Percentiles rank a stretch among this genome's conserved stretches.
Evolutionary conservation across 2,329 filamentous ascomycete genomes (phyloP).

Genomic region (Stagonosporopsis rhizophila): DNA sequence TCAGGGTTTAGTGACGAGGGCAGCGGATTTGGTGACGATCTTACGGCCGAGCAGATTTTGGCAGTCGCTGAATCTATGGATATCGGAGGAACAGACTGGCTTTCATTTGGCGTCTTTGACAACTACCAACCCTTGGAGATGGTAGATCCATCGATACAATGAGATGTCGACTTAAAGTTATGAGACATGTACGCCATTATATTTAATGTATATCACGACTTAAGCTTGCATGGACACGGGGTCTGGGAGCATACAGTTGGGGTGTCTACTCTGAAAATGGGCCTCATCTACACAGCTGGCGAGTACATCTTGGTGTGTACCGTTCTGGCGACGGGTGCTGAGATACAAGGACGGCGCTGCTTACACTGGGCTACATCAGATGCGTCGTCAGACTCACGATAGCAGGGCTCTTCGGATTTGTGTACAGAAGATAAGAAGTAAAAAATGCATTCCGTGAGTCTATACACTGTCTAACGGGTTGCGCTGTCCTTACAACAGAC

Average conservation of each 20-base stretch:
- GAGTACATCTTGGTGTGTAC: too few relatives aligned
- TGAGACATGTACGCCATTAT: not conserved
- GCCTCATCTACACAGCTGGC: not conserved
- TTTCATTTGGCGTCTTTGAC: slow-evolving; percentile 56
- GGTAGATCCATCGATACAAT: slow-evolving; percentile 23
- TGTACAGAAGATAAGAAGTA: too few relatives aligned
- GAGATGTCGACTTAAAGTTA: not conserved
- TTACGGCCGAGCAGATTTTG: slow-evolving; percentile 57
- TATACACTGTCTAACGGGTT: not conserved
- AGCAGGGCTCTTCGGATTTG: not conserved
- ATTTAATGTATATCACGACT: not conserved
- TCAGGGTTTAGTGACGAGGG: slow-evolving; percentile 31
- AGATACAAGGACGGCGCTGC: too few relatives aligned
- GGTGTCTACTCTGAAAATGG: too few relatives aligned
- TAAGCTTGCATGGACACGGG: not conserved
- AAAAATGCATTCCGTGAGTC: not conserved
- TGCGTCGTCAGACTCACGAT: not conserved
- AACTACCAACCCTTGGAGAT: slow-evolving; percentile 37
- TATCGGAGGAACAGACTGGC: slow-evolving; percentile 54
- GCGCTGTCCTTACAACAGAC: not conserved
- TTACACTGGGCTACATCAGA: too few relatives aligned
- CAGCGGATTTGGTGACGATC: slow-evolving; percentile 44
- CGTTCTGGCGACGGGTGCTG: too few relatives aligned
- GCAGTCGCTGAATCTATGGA: slow-evolving; percentile 59
- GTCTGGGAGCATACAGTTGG: not conserved